phyloP scores from a whole-genome alignment of 257 asterid species.

The Plantago major region DNA sequence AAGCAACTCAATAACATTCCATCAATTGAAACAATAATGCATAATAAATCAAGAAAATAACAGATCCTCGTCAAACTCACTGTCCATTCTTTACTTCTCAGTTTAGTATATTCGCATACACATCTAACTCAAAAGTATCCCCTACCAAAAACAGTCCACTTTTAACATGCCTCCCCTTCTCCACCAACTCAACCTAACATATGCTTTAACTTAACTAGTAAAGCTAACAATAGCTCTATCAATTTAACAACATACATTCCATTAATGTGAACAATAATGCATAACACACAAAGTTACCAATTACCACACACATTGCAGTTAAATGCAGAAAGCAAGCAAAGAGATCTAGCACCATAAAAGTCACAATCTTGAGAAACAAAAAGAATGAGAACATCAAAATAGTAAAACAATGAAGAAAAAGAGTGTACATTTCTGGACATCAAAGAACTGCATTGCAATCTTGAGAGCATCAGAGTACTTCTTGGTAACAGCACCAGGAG shows the following conservation, averaged over 20 bases:
- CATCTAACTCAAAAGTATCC: too few species aligned
- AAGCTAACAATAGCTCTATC: background rate
- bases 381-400: background rate
- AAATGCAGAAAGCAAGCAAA: background rate
- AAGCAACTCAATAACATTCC: too few species aligned
- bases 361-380: background rate
- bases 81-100: too few species aligned
- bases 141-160: too few species aligned
- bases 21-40: background rate
- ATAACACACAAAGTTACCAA: background rate
- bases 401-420: too few species aligned
- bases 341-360: conserved; percentile 5
- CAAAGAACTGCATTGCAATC: conserved; percentile 74
- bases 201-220: background rate
- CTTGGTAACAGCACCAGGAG: conserved; percentile 43
- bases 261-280: background rate
- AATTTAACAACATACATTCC: background rate
- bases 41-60: background rate
- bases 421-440: conserved; percentile 65
- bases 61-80: background rate
- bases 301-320: background rate
- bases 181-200: background rate
- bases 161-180: too few species aligned
- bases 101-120: too few species aligned
- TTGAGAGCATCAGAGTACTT: conserved; percentile 64